phyloP scores from a whole-genome alignment of 352 stramenopile species.

The Saprolegnia parasitica region DNA sequence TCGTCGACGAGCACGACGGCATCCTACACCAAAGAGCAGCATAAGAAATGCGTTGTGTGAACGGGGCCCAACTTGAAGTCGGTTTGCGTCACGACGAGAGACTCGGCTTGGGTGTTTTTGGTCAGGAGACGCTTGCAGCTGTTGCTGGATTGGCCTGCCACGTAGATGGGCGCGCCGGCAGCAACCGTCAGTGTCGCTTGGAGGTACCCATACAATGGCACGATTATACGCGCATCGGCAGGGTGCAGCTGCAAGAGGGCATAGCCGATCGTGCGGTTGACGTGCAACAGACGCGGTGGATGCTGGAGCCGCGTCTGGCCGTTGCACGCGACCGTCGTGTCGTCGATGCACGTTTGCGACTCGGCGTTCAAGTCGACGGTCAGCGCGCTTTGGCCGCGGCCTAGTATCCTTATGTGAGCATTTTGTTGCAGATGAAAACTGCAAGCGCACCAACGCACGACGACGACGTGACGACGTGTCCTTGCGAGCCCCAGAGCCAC shows the following conservation, averaged over 20 bases:
- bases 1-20: too few relatives aligned
- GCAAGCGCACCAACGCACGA: not conserved
- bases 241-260: not conserved
- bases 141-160: not conserved
- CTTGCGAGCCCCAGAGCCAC: not conserved
- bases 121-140: too few relatives aligned
- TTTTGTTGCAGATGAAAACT: too few relatives aligned
- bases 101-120: too few relatives aligned
- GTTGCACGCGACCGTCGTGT: not conserved
- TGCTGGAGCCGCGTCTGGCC: not conserved
- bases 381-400: not conserved
- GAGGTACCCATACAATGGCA: not conserved
- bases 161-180: not conserved
- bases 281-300: not conserved
- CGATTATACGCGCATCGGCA: not conserved
- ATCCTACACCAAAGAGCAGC: too few relatives aligned
- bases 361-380: not conserved
- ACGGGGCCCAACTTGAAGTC: too few relatives aligned
- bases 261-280: not conserved
- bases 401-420: not conserved
- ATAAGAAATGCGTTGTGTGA: too few relatives aligned
- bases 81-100: too few relatives aligned
- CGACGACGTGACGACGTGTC: not conserved
- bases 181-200: not conserved
- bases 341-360: not conserved